Evolutionary conservation across 2,329 filamentous ascomycete species (phyloP).

Genomic region (Fusarium praegraminearum): DNA sequence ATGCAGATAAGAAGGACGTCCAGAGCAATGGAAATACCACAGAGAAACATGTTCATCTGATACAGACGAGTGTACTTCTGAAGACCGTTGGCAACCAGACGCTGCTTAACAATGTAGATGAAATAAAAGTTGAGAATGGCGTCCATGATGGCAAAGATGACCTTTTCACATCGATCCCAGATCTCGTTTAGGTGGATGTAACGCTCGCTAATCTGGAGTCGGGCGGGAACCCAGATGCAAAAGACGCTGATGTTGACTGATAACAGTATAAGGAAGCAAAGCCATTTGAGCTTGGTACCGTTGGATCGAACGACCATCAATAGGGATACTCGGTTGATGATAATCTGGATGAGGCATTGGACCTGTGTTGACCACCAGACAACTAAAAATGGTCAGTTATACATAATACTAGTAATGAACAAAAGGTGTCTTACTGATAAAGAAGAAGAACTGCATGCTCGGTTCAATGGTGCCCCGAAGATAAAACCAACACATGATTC

Average conservation of each 20-base stretch:
- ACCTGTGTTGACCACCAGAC: constrained; percentile 54
- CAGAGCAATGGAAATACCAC: constrained; percentile 47
- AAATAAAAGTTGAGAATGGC: constrained; percentile 62
- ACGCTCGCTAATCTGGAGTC: constrained; percentile 54
- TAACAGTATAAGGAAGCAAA: constrained; percentile 57
- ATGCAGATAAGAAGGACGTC: constrained; percentile 47
- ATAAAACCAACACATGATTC: constrained; percentile 45
- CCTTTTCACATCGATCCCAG: constrained; percentile 65
- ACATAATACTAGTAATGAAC: fast-evolving
- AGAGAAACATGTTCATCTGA: constrained; percentile 50
- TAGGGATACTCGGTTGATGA: constrained; percentile 63
- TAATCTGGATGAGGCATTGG: constrained; percentile 62
- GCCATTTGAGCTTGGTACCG: constrained; percentile 57
- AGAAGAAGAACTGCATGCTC: constrained; percentile 50
- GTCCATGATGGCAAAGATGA: constrained; percentile 61
- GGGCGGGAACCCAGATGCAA: constrained; percentile 63
- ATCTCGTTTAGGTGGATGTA: constrained; percentile 59
- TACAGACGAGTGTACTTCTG: constrained; percentile 63
- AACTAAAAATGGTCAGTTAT: constrained; percentile 39
- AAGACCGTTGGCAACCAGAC: constrained; percentile 61
- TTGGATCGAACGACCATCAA: constrained; percentile 56
- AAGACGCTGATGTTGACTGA: constrained; percentile 63
- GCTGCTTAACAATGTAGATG: constrained; percentile 56
- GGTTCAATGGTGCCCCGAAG: constrained; percentile 41
- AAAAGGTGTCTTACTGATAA: constrained; percentile 42